Conservation (phyloP, 164 flowering plant species). For the Umbilicus rupestris region DNA sequence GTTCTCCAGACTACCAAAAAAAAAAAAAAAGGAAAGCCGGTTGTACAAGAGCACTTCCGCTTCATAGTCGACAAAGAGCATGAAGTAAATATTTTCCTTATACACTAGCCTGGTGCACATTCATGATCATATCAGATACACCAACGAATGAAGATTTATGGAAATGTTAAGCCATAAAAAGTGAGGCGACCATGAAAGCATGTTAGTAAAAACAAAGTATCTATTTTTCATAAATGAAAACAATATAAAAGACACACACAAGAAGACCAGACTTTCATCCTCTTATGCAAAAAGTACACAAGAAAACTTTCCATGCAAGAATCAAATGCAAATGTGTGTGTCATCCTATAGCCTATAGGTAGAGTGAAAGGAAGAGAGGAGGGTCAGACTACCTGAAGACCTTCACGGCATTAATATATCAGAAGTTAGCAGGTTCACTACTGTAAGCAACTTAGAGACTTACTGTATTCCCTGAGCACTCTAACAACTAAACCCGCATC, state of each 20-base stretch:
- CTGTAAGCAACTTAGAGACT: slow-evolving; percentile 13
- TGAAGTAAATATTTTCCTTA: neutral
- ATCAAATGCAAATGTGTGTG: no score
- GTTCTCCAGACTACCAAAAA: slow-evolving; percentile 64
- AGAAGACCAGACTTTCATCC: neutral
- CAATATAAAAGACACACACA: neutral
- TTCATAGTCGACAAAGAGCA: no score
- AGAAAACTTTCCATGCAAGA: no score
- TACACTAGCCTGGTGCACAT: slow-evolving; percentile 54
- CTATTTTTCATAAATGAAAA: neutral
- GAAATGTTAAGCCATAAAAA: slow-evolving; percentile 58
- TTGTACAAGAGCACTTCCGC: neutral
- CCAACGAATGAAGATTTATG: slow-evolving; percentile 89
- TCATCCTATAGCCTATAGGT: no score
- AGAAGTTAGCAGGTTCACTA: neutral
- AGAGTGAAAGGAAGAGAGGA: no score
- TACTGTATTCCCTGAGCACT: slow-evolving; percentile 73
- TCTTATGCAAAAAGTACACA: no score
- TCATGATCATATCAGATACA: slow-evolving; percentile 82
- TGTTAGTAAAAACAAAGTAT: neutral
- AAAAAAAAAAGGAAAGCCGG: neutral
- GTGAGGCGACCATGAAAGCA: neutral
- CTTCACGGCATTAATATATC: no score
- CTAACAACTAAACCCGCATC: slow-evolving; percentile 88
- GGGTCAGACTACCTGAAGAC: no score